phyloP scores from a whole-genome alignment of 305 asterid genomes.

The Caryopteris hybrid region DNA sequence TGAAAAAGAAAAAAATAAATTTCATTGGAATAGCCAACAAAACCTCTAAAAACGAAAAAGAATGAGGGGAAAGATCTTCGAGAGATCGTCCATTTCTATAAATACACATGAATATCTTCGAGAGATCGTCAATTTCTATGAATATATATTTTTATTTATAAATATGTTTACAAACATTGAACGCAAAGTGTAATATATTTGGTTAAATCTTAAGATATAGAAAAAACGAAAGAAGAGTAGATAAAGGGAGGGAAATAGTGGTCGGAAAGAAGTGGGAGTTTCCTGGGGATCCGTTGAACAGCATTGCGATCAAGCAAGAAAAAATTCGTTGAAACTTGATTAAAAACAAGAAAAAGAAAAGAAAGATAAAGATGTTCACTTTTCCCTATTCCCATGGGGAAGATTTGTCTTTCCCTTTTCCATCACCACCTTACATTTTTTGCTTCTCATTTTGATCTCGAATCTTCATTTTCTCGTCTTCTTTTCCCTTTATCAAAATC shows the following conservation, averaged over 20 bases:
- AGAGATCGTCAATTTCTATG: too few species aligned
- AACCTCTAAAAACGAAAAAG: too few species aligned
- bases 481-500: slow-evolving; percentile 38
- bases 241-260: not conserved
- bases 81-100: too few species aligned
- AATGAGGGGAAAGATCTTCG: too few species aligned
- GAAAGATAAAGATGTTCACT: slow-evolving; percentile 34
- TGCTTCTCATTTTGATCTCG: slow-evolving; percentile 65
- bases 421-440: slow-evolving; percentile 23
- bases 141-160: too few species aligned
- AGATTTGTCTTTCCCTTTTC: slow-evolving; percentile 44
- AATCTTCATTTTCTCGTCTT: slow-evolving; percentile 36
- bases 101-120: too few species aligned
- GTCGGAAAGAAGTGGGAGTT: slow-evolving; percentile 28
- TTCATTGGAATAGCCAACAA: too few species aligned
- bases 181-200: too few species aligned
- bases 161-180: too few species aligned
- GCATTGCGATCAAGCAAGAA: slow-evolving; percentile 40
- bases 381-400: slow-evolving; percentile 74
- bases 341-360: slow-evolving; percentile 24
- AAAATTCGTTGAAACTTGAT: slow-evolving; percentile 26
- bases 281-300: slow-evolving; percentile 46
- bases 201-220: too few species aligned
- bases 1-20: too few species aligned
- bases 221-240: not conserved